A percentile compares a stretch with the other conserved stretches of the same genome.
Evolutionary conservation across 1,284 basidiomycete genomes (phyloP).

Genomic region (Marasmius tenuissimus): DNA sequence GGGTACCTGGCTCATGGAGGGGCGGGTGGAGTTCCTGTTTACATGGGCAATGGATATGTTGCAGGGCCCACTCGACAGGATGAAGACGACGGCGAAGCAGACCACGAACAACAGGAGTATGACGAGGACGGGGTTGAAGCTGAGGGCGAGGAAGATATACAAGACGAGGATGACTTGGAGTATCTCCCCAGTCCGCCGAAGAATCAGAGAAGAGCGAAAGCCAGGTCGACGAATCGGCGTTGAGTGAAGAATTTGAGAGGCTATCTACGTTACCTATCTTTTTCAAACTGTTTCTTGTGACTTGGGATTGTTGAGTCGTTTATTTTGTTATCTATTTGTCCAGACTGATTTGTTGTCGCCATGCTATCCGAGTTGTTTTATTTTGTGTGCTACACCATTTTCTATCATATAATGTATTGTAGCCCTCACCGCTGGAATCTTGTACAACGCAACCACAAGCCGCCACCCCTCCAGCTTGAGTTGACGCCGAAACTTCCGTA

Average conservation of each 20-base stretch:
- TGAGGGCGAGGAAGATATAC: background rate
- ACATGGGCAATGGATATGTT: conserved; percentile 66
- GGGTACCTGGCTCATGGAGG: conserved; percentile 76
- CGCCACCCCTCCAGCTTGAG: no score
- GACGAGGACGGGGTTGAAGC: background rate
- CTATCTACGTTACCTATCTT: no score
- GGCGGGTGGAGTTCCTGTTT: conserved; percentile 63
- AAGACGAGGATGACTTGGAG: background rate
- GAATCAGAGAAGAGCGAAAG: background rate
- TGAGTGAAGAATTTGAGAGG: background rate
- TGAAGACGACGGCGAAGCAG: conserved; percentile 27
- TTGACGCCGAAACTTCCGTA: no score
- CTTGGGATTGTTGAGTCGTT: no score
- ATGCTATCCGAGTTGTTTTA: no score
- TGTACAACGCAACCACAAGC: no score
- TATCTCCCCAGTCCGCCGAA: background rate
- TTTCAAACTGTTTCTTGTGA: no score
- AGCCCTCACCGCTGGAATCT: no score
- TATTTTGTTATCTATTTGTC: no score
- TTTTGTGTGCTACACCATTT: no score
- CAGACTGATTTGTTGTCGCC: no score
- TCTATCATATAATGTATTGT: no score
- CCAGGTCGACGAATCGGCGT: background rate
- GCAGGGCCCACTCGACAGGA: conserved; percentile 29
- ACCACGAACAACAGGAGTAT: background rate